Base-by-base conservation (phyloP, 2,329 filamentous ascomycete species). In the Tolypocladium sp. region DNA sequence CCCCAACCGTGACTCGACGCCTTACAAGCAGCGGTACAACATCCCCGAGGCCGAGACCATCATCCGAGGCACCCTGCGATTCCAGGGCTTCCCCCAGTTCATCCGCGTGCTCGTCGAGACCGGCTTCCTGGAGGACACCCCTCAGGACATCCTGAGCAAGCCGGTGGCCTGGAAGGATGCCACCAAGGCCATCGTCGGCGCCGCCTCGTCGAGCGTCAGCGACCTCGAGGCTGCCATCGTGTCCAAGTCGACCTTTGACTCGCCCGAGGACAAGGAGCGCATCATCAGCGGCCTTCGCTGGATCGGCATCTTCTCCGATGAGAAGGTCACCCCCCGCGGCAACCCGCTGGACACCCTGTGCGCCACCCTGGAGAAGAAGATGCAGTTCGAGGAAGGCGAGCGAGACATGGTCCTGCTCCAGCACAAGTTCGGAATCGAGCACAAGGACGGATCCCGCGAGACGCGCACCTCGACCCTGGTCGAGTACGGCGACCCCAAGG, bases 21-120 rank as follows among this genome's bases (percentile, higher is more conserved):
- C 84, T 10, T 97, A 94, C 85, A 87, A 86, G 71, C 88, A 96
- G 81, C 86, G 90, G 63, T 97, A 97, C 83, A 77, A 85, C 75
- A 97, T 97, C 70, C 92, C 92, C 57, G 93, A 97, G 79, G 91
- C 91, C 17, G 89, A 96, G 75, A 96, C 90, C 57, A 85, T 97
- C 68, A 80, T 96, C 72, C 84, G 91, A 57, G 90, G 74, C 63
- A 95, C 92, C 37, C 83, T 97, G 41, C 82, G 93, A 65, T 97
- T 94, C 79, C 81, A 85, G 65, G 92, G 93, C 52, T 96, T 96
- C 83, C 92, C 92, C 3, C 85, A 95, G 73, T 93, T 97, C 75
- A 84, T 97, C 77, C 89, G 88, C 72, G 84, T 87, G 33, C 85
- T 97, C 13, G 91, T 96, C 62, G 89, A 97, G 71, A 89, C 92